Base-by-base conservation (phyloP, 2,329 filamentous ascomycete species). In the Pseudomassariella vexata region DNA sequence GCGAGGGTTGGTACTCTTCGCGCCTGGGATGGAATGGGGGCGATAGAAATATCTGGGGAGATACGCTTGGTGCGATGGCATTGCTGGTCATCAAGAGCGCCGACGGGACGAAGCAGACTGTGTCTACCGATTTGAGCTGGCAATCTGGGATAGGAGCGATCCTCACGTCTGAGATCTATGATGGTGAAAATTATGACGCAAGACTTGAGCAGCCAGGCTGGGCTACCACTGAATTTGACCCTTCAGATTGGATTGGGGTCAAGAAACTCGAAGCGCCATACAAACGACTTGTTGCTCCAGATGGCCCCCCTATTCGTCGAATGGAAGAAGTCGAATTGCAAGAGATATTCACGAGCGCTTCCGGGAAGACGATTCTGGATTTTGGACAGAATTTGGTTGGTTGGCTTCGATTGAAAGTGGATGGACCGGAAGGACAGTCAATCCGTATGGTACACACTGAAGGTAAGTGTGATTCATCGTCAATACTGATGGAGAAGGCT, bases 361-460 rank as follows among this genome's bases (percentile, higher is more conserved):
- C 48, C 4, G 66, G 68, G 5, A 70, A 70, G 41, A 64, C 54
- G 0, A 51, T 76, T 2, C 37, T 77, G 5, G 66, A 70, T 38
- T 70, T 70, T 34, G 66, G 67, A 1, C 65, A 70, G 39, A 70
- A 70, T 34, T 42, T 70, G 2, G 66, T 66, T 2, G 66, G 67
- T 3, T 59, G 57, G 44, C 39, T 68, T 4, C 47, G 45, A 2
- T 35, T 54, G 3, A 55, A 42, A 2, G 45, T 50, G 1, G 2
- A 41, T 41, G 23, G 63, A 0, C 44, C 47, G 3, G 64, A 40
- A 5, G 45, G 62, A 1, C 54, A 60, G 3, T 57, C 49, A 7
- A 60, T 77, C 14, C 59, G 53, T 4, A 52, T 79, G 10, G 49
- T 48, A 0, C 73, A 78, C 43, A 66, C 70, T 1, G 72, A 76